phyloP scores from a whole-genome alignment of 345 rosid genomes.

The Brassica incana region DNA sequence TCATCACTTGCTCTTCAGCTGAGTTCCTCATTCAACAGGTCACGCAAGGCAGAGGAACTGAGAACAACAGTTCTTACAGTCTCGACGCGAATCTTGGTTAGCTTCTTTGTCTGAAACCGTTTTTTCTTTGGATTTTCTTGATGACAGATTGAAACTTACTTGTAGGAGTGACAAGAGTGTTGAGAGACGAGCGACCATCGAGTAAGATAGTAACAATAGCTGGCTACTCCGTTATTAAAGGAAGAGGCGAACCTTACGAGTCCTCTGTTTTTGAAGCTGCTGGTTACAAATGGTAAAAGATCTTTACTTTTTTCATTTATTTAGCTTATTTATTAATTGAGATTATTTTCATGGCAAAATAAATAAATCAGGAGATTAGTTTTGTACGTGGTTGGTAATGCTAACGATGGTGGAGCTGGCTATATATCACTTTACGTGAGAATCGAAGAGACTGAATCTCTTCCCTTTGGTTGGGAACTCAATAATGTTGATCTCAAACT shows the following conservation, averaged over 20 bases:
- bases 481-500: constrained; percentile 36
- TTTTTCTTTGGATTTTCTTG: background rate
- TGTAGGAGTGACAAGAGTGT: constrained; percentile 31
- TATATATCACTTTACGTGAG: constrained; percentile 42
- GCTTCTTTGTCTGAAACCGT: background rate
- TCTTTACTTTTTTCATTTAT: background rate
- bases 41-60: constrained; percentile 16
- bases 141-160: background rate
- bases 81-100: constrained; percentile 21
- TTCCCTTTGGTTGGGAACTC: constrained; percentile 40
- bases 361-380: constrained; percentile 35
- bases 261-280: constrained; percentile 43
- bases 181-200: constrained; percentile 34
- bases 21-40: constrained; percentile 29
- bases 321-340: background rate
- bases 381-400: constrained; percentile 43
- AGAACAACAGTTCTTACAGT: constrained; percentile 18
- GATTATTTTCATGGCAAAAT: background rate
- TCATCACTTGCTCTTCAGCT: constrained; percentile 33
- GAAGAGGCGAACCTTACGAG: constrained; percentile 28
- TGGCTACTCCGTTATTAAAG: constrained; percentile 36
- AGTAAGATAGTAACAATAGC: constrained; percentile 43
- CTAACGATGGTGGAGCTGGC: constrained; percentile 23
- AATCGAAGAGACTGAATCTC: constrained; percentile 26
- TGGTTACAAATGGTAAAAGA: constrained; percentile 44